Conservation (phyloP, 1,139 yeast species). For the Sporopachydermia cereana region DNA sequence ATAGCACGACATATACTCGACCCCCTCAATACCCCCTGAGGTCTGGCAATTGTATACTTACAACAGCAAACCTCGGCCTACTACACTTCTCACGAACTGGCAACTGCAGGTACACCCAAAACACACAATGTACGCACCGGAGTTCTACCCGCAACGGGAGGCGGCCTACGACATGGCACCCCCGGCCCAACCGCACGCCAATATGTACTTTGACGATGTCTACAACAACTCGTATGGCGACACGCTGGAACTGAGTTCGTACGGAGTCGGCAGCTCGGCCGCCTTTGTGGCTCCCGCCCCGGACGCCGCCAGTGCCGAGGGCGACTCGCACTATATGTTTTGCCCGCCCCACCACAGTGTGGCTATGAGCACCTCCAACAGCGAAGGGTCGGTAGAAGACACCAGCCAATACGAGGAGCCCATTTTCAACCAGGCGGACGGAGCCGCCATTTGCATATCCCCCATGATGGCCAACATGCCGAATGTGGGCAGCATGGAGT, state of each 20-base stretch:
- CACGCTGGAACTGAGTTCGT: background rate
- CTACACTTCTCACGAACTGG: no score
- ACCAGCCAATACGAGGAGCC: background rate
- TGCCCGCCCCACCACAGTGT: background rate
- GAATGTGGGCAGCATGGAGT: background rate
- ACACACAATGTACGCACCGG: background rate
- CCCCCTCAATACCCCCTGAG: no score
- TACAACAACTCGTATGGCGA: background rate
- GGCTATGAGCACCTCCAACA: background rate
- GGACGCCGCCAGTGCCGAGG: background rate
- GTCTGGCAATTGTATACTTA: no score
- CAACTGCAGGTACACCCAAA: no score
- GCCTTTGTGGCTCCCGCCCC: background rate
- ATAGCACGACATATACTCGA: no score
- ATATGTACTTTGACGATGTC: background rate
- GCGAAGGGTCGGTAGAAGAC: background rate
- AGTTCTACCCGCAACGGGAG: background rate
- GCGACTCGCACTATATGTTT: conserved; percentile 3
- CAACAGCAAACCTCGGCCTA: no score
- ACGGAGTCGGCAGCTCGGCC: no score
- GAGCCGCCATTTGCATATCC: conserved; percentile 2
- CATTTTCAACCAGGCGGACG: conserved; percentile 3
- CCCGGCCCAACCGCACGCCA: background rate
- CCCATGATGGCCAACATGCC: conserved; percentile 3
- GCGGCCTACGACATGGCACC: background rate